Evolutionary conservation across 305 asterid genomes (phyloP), one percentile per base, ranked within the genome.

Genomic region (Stenogyne calaminthoides): DNA sequence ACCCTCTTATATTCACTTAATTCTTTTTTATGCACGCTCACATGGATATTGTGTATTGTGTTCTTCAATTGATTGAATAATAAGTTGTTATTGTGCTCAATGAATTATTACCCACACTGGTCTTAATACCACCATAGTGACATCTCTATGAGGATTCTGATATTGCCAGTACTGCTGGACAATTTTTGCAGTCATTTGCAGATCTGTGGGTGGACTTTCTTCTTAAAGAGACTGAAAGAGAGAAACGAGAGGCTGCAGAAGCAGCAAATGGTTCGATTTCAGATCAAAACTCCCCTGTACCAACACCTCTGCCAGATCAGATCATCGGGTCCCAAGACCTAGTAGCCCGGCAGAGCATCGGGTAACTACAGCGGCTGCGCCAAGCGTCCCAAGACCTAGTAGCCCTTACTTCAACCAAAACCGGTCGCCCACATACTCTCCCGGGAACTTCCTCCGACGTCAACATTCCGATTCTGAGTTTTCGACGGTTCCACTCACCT

Each of bases 121-220:
- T 46, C 15, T 44, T 10, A 44, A 44, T 11, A 44, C 51, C 39
- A 2, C 49, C 14, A 9, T 9, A 42, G 49, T 42, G n/a, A 42
- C 7, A 52, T 19, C 6, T 25, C 6, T 22, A 56, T 22, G 3
- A 56, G 34, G 29, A 54, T 54, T 54, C 14, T 9, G 29, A 14
- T 11, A 54, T 25, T 55, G 71, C 52, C n/a, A 12, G n/a, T 57
- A 37, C 75, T 69, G 64, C 61, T 15, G 67, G 49, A 16, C 25
- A 47, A 47, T 19, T 14, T 72, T 52, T 76, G 37, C 96, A 95
- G 99, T 89, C 98, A 39, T 92, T 95, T 73, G 88, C 96, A 84
- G 97, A 92, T 80, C 69, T 91, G 59, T 95, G 98, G 99, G 99
- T 95, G 82, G 99, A 95, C 85, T 95, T 95, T 72, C 98, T 95